These are phyloP conservation scores for Emericellopsis cladophorae DNA, from an alignment of 2,329 filamentous ascomycete species.

Conservation along the genomic window DNA sequence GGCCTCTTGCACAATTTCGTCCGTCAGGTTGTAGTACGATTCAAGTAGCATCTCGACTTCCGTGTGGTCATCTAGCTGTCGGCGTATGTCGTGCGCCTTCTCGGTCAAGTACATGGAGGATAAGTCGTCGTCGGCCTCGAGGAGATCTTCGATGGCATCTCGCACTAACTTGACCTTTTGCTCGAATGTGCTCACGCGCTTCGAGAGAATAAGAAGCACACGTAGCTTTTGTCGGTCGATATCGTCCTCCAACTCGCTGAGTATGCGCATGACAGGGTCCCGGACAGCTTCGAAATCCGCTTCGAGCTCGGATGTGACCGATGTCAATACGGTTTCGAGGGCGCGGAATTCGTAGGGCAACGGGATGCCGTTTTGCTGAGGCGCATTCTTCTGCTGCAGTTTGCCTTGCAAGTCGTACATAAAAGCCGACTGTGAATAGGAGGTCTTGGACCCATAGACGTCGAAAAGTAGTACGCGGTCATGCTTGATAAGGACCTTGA, in stretches of 20 bases:
- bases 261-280: constrained; percentile 79
- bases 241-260: constrained; percentile 87
- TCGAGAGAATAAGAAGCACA: constrained; percentile 83
- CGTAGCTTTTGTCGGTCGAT: constrained; percentile 91
- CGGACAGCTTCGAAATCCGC: constrained; percentile 90
- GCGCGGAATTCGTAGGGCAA: constrained; percentile 94
- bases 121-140: constrained; percentile 93
- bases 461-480: constrained; percentile 93
- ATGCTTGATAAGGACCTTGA: constrained; percentile 89
- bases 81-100: constrained; percentile 59
- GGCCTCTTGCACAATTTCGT: constrained; percentile 94
- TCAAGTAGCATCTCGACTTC: constrained; percentile 96
- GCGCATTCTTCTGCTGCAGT: constrained; percentile 62
- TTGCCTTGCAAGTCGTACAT: constrained; percentile 96
- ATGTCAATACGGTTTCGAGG: constrained; percentile 87
- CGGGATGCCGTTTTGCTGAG: constrained; percentile 37
- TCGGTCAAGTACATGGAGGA: constrained; percentile 93
- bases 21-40: constrained; percentile 94
- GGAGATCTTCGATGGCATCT: constrained; percentile 86
- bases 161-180: constrained; percentile 90
- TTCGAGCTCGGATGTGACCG: constrained; percentile 82
- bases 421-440: constrained; percentile 90
- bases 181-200: constrained; percentile 92
- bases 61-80: constrained; percentile 78
- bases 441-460: constrained; percentile 86